Base-by-base conservation (phyloP, 164 flowering plant genomes). In the Nymphaea thermarum region DNA sequence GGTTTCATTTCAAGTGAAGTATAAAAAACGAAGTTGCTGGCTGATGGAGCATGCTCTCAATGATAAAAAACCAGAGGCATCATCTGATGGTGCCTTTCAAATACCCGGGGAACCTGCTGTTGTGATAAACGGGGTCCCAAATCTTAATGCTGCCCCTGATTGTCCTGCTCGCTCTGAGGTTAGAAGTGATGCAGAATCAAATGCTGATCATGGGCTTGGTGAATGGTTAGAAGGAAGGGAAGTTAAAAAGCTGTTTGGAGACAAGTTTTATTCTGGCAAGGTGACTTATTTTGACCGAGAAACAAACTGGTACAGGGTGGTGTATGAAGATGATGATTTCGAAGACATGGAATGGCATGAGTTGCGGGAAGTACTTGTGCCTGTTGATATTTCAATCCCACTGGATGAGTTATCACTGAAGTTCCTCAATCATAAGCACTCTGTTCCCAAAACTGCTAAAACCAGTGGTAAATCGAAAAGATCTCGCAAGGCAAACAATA, bases 341-440 rank as follows among this genome's bases (percentile, higher is more conserved):
- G 98, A 92, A 80, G 98, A 92, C 80, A 88, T 92, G 41, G 87
- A 84, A 17, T 88, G 98, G 96, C 69, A 62, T 70, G 98, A 90
- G 75, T 73, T 92, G 68, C 73, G 78, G 70, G 78, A 81, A 68
- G 75, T 92, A 10, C 86, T 92, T 65, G 53, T 77, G 64, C 95
- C 98, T 6, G 60, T 92, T 67, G 98, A 88, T 53, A 70, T 92
- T 57, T 66, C 79, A 6, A 63, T 88, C 68, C 89, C 98, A 18
- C 65, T 92, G 73, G 82, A 78, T 73, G 7, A 87, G 69, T 42
- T 90, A n/a, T 87, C 89, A 1, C 65, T 76, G 77, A 83, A 80
- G 69, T 71, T 79, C 66, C 18, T 82, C 64, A 81, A 75, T 76
- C 77, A 63, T 67, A 80, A 81, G 76, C 84, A 76, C 70, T 41